Percentiles rank a stretch among this genome's conserved stretches.
phyloP scores from a whole-genome alignment of 345 rosid genomes.

The Eucalyptus erythrocorys region DNA sequence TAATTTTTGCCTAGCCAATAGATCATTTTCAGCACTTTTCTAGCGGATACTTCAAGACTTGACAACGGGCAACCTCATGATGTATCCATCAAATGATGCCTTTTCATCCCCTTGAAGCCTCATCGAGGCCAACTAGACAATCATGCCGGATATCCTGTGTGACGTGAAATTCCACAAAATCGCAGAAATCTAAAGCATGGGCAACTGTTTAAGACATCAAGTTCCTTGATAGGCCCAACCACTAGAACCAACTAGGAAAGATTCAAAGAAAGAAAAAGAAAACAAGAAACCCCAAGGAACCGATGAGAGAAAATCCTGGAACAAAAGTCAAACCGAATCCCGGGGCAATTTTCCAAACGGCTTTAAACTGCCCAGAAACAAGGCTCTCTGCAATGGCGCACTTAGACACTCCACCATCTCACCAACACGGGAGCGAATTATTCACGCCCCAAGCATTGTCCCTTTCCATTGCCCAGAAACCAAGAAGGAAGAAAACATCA shows the following conservation, averaged over 20 bases:
- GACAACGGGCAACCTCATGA: background rate
- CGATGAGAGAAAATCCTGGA: background rate
- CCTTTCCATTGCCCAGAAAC: background rate
- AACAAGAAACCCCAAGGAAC: background rate
- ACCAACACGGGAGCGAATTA: background rate
- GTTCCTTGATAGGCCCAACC: constrained; percentile 3
- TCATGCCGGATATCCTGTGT: background rate
- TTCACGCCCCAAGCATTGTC: background rate
- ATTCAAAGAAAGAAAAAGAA: background rate
- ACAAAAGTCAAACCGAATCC: constrained; percentile 3
- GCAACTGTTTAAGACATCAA: background rate
- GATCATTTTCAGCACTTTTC: background rate
- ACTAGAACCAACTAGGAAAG: background rate
- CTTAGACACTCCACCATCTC: background rate
- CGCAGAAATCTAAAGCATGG: background rate
- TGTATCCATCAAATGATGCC: background rate
- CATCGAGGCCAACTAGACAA: background rate
- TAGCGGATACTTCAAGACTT: background rate
- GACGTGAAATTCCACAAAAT: background rate
- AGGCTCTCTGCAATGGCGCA: background rate
- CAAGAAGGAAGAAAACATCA: background rate
- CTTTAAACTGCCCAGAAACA: background rate
- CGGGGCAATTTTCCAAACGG: background rate
- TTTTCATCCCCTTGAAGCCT: background rate
- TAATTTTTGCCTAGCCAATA: background rate